Conservation (phyloP, 176 grass and related monocot species). For the Zea mays region DNA sequence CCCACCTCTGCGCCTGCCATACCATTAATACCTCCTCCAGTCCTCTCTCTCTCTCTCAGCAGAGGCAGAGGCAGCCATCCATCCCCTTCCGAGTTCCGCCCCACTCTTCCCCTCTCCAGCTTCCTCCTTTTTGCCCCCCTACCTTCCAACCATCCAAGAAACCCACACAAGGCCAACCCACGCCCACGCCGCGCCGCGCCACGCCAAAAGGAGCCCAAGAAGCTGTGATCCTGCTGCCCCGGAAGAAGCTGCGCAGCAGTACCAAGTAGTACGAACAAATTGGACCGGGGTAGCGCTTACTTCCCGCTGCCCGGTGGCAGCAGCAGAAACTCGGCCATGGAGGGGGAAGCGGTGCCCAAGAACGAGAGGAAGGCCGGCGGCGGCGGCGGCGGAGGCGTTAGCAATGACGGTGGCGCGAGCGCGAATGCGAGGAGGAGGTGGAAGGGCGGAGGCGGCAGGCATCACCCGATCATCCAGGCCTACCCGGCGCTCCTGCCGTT, state of each 20-base stretch:
- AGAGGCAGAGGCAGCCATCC: background rate
- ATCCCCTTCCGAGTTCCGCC: constrained; percentile 25
- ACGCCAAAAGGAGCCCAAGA: constrained; percentile 27
- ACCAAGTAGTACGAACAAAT: constrained; percentile 11
- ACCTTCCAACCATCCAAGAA: constrained; percentile 54
- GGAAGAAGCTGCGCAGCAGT: constrained; percentile 27
- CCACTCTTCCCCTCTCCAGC: background rate
- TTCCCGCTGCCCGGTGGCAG: background rate
- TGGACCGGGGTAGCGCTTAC: background rate
- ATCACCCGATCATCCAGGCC: constrained; percentile 56
- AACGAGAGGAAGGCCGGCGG: constrained; percentile 29
- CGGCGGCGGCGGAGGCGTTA: background rate
- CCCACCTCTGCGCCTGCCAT: constrained; percentile 4
- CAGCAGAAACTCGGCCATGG: constrained; percentile 23
- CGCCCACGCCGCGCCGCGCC: background rate
- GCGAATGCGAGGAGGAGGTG: constrained; percentile 37
- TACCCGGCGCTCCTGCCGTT: constrained; percentile 82
- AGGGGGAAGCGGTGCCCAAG: constrained; percentile 39
- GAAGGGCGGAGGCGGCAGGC: constrained; percentile 13
- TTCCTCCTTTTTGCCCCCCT: constrained; percentile 60
- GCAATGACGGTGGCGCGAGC: constrained; percentile 16
- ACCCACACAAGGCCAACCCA: constrained; percentile 4
- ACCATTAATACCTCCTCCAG: constrained; percentile 42
- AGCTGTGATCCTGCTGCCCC: constrained; percentile 29
- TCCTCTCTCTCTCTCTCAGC: constrained; percentile 11